Conservation (phyloP, 129 eudicot species). For the Silybum marianum region DNA sequence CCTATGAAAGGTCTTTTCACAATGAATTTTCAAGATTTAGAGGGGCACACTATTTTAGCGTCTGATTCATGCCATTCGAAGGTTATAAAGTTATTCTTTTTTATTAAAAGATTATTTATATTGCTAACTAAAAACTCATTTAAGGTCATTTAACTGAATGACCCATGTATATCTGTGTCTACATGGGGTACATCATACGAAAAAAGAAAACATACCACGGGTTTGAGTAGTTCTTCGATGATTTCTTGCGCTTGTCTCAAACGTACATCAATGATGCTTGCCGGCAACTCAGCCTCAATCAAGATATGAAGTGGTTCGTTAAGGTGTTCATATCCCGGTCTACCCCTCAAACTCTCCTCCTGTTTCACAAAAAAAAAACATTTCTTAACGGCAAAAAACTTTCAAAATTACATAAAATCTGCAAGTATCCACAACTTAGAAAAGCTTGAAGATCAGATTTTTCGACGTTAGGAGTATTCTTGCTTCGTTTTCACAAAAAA, state of each 20-base stretch:
- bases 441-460: background rate
- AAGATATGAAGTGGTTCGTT: slow-evolving; percentile 73
- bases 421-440: background rate
- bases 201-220: slow-evolving; percentile 56
- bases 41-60: background rate
- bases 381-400: slow-evolving; percentile 14
- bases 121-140: background rate
- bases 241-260: slow-evolving; percentile 74
- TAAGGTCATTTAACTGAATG: background rate
- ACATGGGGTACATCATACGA: background rate
- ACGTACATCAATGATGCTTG: slow-evolving; percentile 55
- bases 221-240: slow-evolving; percentile 76
- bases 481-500: background rate
- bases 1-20: background rate
- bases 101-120: background rate
- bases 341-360: slow-evolving; percentile 86
- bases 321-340: slow-evolving; percentile 87
- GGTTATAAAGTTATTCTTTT: background rate
- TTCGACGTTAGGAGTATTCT: background rate
- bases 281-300: slow-evolving; percentile 77
- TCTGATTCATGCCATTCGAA: background rate
- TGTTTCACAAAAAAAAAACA: background rate
- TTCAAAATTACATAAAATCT: background rate
- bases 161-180: background rate
- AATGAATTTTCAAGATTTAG: background rate